Conservation (phyloP, 768 basidiomycete species). For the Suillus subluteus region DNA sequence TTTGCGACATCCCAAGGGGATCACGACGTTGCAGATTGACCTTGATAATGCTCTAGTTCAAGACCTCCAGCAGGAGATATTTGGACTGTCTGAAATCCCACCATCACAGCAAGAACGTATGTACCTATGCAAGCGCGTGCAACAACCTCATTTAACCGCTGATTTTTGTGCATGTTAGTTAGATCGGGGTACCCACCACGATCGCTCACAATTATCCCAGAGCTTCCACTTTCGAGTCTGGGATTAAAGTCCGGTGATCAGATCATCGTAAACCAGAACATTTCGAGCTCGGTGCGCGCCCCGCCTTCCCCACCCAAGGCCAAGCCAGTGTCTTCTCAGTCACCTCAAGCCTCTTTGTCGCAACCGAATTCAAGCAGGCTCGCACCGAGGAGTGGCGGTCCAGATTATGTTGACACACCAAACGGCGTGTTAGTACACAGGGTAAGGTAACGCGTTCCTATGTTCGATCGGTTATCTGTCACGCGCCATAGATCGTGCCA, state of each 20-base stretch:
- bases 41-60: conserved; percentile 65
- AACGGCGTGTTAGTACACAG: conserved; percentile 75
- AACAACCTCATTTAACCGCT: neutral
- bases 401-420: conserved; percentile 62
- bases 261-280: conserved; percentile 69
- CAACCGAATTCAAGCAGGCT: conserved; percentile 22
- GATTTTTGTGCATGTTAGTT: conserved; percentile 44
- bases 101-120: conserved; percentile 79
- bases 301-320: conserved; percentile 14
- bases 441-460: conserved; percentile 39
- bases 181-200: conserved; percentile 87
- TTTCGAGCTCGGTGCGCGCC: conserved; percentile 19
- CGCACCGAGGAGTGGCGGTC: conserved; percentile 37
- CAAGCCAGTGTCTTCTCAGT: conserved; percentile 18
- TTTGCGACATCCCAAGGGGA: conserved; percentile 84
- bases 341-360: conserved; percentile 19
- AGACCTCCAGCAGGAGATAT: conserved; percentile 78
- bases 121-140: conserved; percentile 31
- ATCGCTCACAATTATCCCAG: conserved; percentile 68
- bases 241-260: conserved; percentile 83
- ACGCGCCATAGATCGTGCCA: conserved; percentile 68
- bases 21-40: conserved; percentile 74
- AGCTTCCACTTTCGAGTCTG: conserved; percentile 74
- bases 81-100: conserved; percentile 64
- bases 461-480: neutral